Percentiles rank a stretch among this genome's conserved stretches.
Conservation (phyloP, 2,329 filamentous ascomycete genomes). For the Albophoma yamanashiensis region DNA sequence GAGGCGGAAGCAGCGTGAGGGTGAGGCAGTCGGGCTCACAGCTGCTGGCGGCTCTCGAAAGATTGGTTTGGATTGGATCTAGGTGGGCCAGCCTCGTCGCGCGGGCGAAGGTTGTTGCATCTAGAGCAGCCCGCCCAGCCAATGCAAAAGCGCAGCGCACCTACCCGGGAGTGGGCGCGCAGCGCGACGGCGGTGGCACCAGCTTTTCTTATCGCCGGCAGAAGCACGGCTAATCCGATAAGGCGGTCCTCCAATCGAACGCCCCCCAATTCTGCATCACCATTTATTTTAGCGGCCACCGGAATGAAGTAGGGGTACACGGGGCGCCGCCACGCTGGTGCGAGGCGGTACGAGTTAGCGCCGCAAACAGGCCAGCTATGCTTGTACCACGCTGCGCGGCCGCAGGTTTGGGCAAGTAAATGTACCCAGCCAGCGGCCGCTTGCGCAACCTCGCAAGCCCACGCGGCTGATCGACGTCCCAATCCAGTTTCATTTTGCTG, state of each 20-base stretch:
- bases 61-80: not conserved
- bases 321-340: not conserved
- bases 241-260: not conserved
- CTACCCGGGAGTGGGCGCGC: no score
- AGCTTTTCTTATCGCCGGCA: constrained; percentile 1
- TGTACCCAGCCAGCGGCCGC: not conserved
- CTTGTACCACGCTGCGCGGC: not conserved
- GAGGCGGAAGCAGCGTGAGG: no score
- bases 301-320: not conserved
- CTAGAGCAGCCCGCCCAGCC: no score
- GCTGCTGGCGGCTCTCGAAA: not conserved
- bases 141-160: no score
- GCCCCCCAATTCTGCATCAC: not conserved
- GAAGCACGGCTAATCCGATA: constrained; percentile 1
- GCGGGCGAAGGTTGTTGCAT: not conserved
- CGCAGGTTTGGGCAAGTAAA: not conserved
- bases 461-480: not conserved
- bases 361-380: not conserved
- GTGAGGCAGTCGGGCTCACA: not conserved
- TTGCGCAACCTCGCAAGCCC: not conserved
- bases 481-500: not conserved
- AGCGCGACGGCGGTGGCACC: not conserved
- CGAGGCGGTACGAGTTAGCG: not conserved
- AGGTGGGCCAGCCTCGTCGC: not conserved
- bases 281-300: no score